Conservation (phyloP, 176 grass and related monocot species). For the Oryza meridionalis region DNA sequence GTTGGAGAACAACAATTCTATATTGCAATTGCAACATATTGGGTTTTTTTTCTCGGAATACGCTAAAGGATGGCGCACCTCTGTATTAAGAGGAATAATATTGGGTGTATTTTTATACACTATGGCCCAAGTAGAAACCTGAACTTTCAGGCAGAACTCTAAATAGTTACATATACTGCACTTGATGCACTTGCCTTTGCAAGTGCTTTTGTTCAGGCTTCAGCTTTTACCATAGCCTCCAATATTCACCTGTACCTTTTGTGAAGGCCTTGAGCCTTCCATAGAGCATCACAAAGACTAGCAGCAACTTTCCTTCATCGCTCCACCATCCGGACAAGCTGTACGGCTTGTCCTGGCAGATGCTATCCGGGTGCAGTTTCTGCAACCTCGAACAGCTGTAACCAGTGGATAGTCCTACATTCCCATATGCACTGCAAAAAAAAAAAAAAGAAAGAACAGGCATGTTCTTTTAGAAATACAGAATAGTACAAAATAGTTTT, state of each 20-base stretch:
- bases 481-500: neutral
- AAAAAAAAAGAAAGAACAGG: neutral
- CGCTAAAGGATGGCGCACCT: too few species aligned
- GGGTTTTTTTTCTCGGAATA: neutral
- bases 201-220: conserved; percentile 14
- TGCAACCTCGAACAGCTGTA: conserved; percentile 69
- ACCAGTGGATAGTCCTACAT: conserved; percentile 51
- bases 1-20: neutral
- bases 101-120: neutral
- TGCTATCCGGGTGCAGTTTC: conserved; percentile 20
- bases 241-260: conserved; percentile 43
- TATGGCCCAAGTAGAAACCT: conserved; percentile 11
- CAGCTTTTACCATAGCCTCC: conserved; percentile 42
- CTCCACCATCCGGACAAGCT: conserved; percentile 65
- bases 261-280: conserved; percentile 59
- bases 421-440: conserved; percentile 65
- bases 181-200: neutral
- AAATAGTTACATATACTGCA: neutral
- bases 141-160: neutral
- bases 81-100: neutral
- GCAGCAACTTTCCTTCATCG: conserved; percentile 48
- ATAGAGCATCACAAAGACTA: conserved; percentile 61
- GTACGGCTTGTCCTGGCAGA: conserved; percentile 49
- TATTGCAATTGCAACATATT: neutral
- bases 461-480: neutral